Conservation (phyloP, 176 grass and related monocot species). For the Aegilops tauschii region DNA sequence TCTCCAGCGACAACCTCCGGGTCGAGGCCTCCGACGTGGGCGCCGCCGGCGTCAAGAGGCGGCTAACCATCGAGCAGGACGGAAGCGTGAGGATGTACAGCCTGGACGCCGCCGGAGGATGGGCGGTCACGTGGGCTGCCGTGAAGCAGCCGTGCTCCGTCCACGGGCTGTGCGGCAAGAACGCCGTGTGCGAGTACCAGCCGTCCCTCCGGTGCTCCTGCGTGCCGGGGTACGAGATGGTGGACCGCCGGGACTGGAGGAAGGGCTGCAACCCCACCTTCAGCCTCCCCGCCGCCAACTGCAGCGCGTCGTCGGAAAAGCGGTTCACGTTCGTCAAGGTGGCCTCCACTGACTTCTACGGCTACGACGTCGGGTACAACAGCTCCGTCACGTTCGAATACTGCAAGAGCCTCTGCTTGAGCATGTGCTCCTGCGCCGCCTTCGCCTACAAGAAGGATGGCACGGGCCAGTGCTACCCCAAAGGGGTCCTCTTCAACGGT, state of each 20-base stretch:
- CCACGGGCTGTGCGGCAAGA: slow-evolving; percentile 19
- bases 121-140: slow-evolving; percentile 35
- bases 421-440: not conserved
- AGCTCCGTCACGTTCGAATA: not conserved
- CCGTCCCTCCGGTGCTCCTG: not conserved
- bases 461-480: not conserved
- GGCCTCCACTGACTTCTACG: slow-evolving; percentile 38
- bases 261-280: not conserved
- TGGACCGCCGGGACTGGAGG: not conserved
- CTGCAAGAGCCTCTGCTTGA: slow-evolving; percentile 12
- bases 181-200: not conserved
- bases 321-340: slow-evolving; percentile 22
- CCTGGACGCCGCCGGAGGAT: not conserved
- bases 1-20: slow-evolving; percentile 32
- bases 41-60: slow-evolving; percentile 5
- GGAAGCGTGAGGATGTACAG: slow-evolving; percentile 58
- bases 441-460: not conserved
- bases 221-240: slow-evolving; percentile 40
- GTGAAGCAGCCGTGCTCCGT: slow-evolving; percentile 17
- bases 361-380: slow-evolving; percentile 31
- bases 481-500: slow-evolving; percentile 12
- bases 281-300: not conserved
- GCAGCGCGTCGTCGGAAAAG: not conserved
- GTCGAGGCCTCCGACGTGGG: slow-evolving; percentile 23
- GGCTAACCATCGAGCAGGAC: slow-evolving; percentile 49